Conservation (phyloP, 176 grass and related monocot species). For the Leersia perrieri region DNA sequence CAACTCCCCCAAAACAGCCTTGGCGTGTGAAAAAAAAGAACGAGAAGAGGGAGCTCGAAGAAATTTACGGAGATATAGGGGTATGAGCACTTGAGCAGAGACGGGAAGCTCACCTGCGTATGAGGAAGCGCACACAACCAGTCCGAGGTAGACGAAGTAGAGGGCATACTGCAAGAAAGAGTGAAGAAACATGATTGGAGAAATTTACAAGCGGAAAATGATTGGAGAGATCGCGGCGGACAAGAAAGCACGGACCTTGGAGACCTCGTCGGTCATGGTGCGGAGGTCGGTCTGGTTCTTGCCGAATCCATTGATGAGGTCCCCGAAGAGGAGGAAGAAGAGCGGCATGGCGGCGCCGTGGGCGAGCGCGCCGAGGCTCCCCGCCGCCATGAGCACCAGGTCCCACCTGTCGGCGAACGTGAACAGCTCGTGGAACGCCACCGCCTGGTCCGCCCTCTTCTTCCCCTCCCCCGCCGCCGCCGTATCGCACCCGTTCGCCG, state of each 20-base stretch:
- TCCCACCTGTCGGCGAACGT: constrained; percentile 82
- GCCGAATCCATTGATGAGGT: constrained; percentile 96
- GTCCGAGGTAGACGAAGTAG: constrained; percentile 97
- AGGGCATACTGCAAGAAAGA: constrained; percentile 70
- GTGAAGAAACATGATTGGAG: not conserved
- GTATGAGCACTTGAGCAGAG: not conserved
- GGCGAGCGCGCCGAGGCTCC: constrained; percentile 68
- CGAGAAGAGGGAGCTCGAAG: not conserved
- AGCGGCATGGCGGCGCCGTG: constrained; percentile 99
- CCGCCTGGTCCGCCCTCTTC: constrained; percentile 72
- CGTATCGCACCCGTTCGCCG: constrained; percentile 21
- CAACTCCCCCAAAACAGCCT: not conserved
- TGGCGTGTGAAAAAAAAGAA: not conserved
- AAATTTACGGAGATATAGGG: not conserved
- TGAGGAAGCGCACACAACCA: constrained; percentile 83
- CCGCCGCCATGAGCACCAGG: constrained; percentile 67
- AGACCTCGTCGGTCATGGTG: constrained; percentile 93
- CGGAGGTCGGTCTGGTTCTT: constrained; percentile 90
- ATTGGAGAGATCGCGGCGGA: not conserved
- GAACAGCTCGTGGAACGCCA: constrained; percentile 87
- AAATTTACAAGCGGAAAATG: too few relatives aligned
- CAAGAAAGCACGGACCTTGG: constrained; percentile 53
- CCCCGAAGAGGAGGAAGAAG: constrained; percentile 96
- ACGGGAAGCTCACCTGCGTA: constrained; percentile 64
- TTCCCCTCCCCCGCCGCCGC: constrained; percentile 49